Conservation (phyloP, 257 asterid genomes). For the Solanum bulbocastanum region DNA sequence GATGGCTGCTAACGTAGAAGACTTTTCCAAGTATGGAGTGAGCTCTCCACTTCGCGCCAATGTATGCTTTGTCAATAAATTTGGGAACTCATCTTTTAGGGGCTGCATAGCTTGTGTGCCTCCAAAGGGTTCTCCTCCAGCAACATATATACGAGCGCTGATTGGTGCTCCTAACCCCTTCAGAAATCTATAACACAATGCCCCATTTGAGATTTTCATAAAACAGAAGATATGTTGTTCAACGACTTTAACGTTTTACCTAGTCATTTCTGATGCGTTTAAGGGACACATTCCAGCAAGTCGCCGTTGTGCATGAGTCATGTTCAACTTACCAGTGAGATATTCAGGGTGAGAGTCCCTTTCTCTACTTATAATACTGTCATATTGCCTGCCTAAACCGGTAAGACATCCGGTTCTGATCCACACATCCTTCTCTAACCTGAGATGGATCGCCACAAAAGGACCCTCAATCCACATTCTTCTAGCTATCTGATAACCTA, state of each 20-base stretch:
- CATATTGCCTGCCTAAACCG: constrained; percentile 44
- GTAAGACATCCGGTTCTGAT: constrained; percentile 49
- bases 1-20: constrained; percentile 49
- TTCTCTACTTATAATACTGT: constrained; percentile 26
- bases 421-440: constrained; percentile 68
- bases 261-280: constrained; percentile 38
- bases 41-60: constrained; percentile 47
- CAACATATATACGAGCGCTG: constrained; percentile 28
- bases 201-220: background rate
- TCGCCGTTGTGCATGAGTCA: constrained; percentile 27
- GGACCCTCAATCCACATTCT: constrained; percentile 74
- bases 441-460: constrained; percentile 41
- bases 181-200: constrained; percentile 18
- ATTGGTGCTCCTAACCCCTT: constrained; percentile 44
- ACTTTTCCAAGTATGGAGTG: constrained; percentile 32
- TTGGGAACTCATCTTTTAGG: constrained; percentile 37
- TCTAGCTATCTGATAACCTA: constrained; percentile 41
- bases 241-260: constrained; percentile 8
- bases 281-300: constrained; percentile 61
- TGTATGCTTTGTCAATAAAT: constrained; percentile 27
- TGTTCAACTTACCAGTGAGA: constrained; percentile 40
- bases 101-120: constrained; percentile 35
- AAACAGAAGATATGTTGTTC: background rate
- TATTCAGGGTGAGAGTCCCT: constrained; percentile 35
- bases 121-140: constrained; percentile 67